Conservation (phyloP, 202 grass and related monocot species). For the Schoenoplectus tabernaemontani region DNA sequence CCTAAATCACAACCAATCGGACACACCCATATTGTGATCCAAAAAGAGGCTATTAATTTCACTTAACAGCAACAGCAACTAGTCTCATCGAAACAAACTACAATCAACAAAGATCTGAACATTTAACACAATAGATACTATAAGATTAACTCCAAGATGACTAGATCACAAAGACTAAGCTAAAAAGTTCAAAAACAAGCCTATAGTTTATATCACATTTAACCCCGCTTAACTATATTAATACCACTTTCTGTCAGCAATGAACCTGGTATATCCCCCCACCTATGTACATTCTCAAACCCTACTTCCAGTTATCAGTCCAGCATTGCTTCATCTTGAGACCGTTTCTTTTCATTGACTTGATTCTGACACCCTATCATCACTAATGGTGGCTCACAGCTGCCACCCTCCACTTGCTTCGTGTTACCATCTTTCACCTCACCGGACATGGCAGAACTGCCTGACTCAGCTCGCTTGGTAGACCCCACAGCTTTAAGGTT, state of each 20-base stretch:
- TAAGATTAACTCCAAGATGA: slow-evolving; percentile 1
- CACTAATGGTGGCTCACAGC: slow-evolving; percentile 17
- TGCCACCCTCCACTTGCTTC: slow-evolving; percentile 28
- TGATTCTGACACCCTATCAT: slow-evolving; percentile 27
- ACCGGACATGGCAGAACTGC: slow-evolving; percentile 42
- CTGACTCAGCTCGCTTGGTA: slow-evolving; percentile 31
- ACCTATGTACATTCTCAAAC: slow-evolving; percentile 24
- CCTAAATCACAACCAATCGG: neutral
- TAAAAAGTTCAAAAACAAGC: neutral
- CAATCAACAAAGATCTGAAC: neutral
- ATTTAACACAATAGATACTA: slow-evolving; percentile 5
- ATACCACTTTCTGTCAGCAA: slow-evolving; percentile 18
- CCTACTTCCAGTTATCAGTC: slow-evolving; percentile 12
- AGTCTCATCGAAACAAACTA: neutral
- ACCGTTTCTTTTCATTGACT: slow-evolving; percentile 42
- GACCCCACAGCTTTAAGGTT: slow-evolving; percentile 27
- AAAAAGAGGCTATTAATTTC: too few species aligned
- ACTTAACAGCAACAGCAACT: neutral
- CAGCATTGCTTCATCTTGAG: slow-evolving; percentile 13
- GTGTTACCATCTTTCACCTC: slow-evolving; percentile 11
- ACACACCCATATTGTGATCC: neutral
- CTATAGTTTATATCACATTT: slow-evolving; percentile 12
- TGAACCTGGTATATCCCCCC: slow-evolving; percentile 16
- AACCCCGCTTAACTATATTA: slow-evolving; percentile 16
- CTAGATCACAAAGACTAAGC: neutral